phyloP scores from a whole-genome alignment of 1,284 basidiomycete genomes.

The Cryptococcus hybrid region DNA sequence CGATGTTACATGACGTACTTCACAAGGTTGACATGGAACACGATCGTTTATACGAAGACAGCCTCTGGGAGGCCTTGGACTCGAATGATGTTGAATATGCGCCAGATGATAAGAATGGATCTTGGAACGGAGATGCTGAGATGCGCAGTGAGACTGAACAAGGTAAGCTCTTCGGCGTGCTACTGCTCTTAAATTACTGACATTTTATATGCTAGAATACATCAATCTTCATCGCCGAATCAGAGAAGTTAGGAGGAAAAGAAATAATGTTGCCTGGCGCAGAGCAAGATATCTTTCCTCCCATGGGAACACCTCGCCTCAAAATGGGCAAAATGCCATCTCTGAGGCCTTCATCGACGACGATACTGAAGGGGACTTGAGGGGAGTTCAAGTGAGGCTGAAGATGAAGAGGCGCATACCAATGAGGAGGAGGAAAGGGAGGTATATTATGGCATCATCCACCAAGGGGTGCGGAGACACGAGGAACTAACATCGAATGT shows the following conservation, averaged over 20 bases:
- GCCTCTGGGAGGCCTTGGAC: slow-evolving; percentile 3
- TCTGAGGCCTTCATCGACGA: background rate
- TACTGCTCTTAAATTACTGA: background rate
- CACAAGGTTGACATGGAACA: slow-evolving; percentile 11
- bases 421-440: background rate
- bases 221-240: slow-evolving; percentile 3
- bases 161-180: background rate
- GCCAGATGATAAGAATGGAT: background rate
- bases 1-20: slow-evolving; percentile 7
- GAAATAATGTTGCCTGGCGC: background rate
- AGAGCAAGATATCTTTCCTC: background rate
- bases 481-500: no score
- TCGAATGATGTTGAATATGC: background rate
- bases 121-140: background rate
- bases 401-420: background rate
- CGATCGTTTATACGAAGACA: slow-evolving; percentile 11
- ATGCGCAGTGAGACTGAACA: background rate
- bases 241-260: slow-evolving; percentile 1
- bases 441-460: no score
- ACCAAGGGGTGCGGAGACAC: no score
- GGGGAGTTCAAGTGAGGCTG: background rate
- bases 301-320: background rate
- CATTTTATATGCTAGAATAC: slow-evolving; percentile 3
- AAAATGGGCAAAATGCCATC: background rate
- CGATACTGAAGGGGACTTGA: background rate